Evolutionary conservation across 805 yeast genomes (phyloP), one percentile per base, ranked within the genome.

Genomic region (Kurtzmaniella cleridarum): DNA sequence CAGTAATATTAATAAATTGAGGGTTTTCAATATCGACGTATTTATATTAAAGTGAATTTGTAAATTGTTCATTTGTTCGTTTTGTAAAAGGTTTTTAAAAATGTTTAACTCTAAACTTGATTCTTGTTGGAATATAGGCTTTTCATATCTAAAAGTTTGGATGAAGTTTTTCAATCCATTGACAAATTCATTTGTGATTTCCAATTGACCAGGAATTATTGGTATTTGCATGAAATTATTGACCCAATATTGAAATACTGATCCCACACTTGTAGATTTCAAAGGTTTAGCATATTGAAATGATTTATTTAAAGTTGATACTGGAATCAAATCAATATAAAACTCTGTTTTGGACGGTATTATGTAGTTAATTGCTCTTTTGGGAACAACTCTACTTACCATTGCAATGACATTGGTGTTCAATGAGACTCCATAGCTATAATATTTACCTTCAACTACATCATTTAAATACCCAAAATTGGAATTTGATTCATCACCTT

Each of bases 391-490:
- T 34, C 55, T 55, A 40, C 55, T 59, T 3, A 51, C 48, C 2
- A 62, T 30, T 5, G 57, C 41, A 11, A 56, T 16, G 4, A 60
- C 34, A 4, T 58, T 59, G 34, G 45, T 47, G 15, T 44, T 41
- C 15, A 50, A 32, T 10, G 47, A 48, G 14, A 47, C 47, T 2
- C 61, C 64, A 30, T 52, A 57, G 28, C 51, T 54, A 8, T 57
- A 43, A 18, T 62, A 51, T 18, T 48, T 46, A 1, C 66, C 68
- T 27, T 57, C 67, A 5, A 50, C 41, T 2, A 44, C 41, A 5
- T 50, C 52, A 24, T 46, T 49, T 26, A 59, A 46, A 34, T 49
- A 55, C 7, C n/a, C 16, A 20, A 20, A 20, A 20, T 20, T 20
- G 34, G 23, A 23, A 13, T 27, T 35, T 5, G 17, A 17, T 23